A percentile compares a stretch with the other conserved stretches of the same genome.
phyloP scores from a whole-genome alignment of 2,329 filamentous ascomycete species.

The Sporothrix sp. region DNA sequence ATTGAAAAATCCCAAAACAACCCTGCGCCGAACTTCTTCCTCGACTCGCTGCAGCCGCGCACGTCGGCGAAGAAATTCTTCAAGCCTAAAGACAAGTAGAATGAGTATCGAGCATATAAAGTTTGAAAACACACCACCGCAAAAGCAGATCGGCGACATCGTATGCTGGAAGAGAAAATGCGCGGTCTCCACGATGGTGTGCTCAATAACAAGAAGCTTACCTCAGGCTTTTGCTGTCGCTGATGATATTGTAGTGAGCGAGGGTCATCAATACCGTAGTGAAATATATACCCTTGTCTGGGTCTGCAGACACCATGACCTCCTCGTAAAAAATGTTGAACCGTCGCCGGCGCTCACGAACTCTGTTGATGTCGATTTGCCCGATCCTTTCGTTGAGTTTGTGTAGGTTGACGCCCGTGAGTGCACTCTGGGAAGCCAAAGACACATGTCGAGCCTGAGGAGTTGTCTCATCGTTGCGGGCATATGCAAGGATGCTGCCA shows the following conservation, averaged over 20 bases:
- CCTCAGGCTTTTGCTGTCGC: conserved; percentile 88
- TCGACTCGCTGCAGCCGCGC: conserved; percentile 88
- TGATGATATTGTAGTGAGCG: conserved; percentile 98
- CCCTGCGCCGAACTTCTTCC: conserved; percentile 81
- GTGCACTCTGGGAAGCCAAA: conserved; percentile 41
- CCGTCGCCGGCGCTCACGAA: conserved; percentile 63
- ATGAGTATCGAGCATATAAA: conserved; percentile 6
- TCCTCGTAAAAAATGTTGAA: conserved; percentile 98
- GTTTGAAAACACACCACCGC: no score
- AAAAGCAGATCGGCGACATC: conserved; percentile 17
- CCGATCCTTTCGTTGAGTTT: conserved; percentile 65
- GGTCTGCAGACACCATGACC: conserved; percentile 85
- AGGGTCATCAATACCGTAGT: conserved; percentile 88
- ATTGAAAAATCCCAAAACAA: conserved; percentile 92
- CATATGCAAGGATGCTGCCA: conserved; percentile 74
- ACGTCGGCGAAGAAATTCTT: conserved; percentile 86
- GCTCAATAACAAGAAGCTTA: conserved; percentile 32
- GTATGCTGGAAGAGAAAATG: conserved; percentile 29
- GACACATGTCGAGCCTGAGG: conserved; percentile 38
- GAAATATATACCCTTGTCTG: conserved; percentile 82
- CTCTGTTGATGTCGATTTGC: conserved; percentile 62
- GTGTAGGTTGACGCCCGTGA: conserved; percentile 58
- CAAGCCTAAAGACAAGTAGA: conserved; percentile 46
- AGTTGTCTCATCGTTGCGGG: conserved; percentile 46
- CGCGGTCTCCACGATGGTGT: background rate